Conservation (phyloP, 2,329 filamentous ascomycete species). For the Sclerotinia sclerotiorum region DNA sequence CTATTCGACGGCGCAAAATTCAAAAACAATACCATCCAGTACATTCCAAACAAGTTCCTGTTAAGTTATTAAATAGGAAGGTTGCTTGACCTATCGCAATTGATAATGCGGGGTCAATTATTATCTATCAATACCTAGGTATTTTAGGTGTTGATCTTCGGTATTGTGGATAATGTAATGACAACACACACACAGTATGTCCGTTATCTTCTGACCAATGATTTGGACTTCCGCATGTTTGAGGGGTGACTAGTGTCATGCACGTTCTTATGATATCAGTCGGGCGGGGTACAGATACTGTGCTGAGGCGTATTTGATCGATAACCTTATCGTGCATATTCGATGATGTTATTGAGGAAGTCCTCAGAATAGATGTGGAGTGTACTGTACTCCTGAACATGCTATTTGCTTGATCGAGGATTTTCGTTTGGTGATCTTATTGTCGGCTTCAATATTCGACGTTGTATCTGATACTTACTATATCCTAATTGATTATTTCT, state of each 20-base stretch:
- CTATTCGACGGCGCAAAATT: not conserved
- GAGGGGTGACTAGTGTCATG: not conserved
- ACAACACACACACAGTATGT: conserved; percentile 6
- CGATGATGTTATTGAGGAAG: not conserved
- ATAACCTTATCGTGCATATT: not conserved
- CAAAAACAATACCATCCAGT: not conserved
- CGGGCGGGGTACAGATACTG: conserved; percentile 1
- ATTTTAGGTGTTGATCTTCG: not conserved
- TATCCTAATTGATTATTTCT: not conserved
- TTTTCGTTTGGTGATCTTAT: not conserved
- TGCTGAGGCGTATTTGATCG: not conserved
- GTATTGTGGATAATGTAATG: conserved; percentile 12
- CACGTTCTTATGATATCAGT: not conserved
- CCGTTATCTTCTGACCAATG: not conserved
- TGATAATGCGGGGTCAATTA: not conserved
- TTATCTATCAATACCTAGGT: not conserved
- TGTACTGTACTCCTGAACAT: not conserved
- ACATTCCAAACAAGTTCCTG: not conserved
- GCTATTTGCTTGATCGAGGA: not conserved
- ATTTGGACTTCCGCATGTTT: not conserved
- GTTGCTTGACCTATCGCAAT: not conserved
- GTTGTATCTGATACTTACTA: not conserved
- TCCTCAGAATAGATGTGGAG: too few species aligned
- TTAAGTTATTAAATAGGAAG: not conserved
- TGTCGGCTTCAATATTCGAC: not conserved